Conservation (phyloP, 148 eudicot genomes). For the Amaranthus cruentus region DNA sequence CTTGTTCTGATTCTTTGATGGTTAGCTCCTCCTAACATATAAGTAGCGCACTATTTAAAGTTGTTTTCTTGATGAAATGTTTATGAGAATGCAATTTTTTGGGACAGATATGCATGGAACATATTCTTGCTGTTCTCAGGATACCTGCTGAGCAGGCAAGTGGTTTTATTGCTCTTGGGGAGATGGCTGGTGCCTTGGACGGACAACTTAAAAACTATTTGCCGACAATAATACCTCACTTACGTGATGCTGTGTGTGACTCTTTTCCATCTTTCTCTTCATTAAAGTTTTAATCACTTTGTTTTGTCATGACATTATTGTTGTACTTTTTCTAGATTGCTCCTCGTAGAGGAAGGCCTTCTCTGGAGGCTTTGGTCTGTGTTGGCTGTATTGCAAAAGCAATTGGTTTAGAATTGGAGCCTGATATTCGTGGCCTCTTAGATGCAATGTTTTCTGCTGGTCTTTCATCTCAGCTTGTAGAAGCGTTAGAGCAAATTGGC, state of each 20-base stretch:
- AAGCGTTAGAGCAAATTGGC: constrained; percentile 72
- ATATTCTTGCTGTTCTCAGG: constrained; percentile 87
- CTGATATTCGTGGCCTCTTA: constrained; percentile 77
- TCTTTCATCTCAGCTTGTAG: constrained; percentile 71
- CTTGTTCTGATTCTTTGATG: too few relatives aligned
- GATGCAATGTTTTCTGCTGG: constrained; percentile 96
- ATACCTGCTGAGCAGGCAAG: constrained; percentile 92
- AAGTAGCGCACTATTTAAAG: neutral
- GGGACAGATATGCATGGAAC: constrained; percentile 90
- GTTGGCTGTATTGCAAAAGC: constrained; percentile 92
- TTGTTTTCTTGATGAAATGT: constrained; percentile 1
- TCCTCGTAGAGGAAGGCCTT: constrained; percentile 95
- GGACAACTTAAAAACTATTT: constrained; percentile 83
- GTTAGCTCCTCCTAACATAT: too few relatives aligned
- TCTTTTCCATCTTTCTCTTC: neutral
- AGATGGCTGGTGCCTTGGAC: constrained; percentile 99
- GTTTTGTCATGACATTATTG: neutral
- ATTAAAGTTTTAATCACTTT: neutral
- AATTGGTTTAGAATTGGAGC: constrained; percentile 83
- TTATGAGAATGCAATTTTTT: neutral
- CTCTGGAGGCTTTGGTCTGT: constrained; percentile 94
- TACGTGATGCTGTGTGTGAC: constrained; percentile 84
- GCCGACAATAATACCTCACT: constrained; percentile 96
- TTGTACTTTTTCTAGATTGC: constrained; percentile 60
- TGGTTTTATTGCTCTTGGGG: constrained; percentile 96